Percentiles rank a stretch among this genome's conserved stretches.
These are phyloP conservation scores for Combretum micranthum DNA, from an alignment of 345 rosid genomes.

Conservation along the genomic window DNA sequence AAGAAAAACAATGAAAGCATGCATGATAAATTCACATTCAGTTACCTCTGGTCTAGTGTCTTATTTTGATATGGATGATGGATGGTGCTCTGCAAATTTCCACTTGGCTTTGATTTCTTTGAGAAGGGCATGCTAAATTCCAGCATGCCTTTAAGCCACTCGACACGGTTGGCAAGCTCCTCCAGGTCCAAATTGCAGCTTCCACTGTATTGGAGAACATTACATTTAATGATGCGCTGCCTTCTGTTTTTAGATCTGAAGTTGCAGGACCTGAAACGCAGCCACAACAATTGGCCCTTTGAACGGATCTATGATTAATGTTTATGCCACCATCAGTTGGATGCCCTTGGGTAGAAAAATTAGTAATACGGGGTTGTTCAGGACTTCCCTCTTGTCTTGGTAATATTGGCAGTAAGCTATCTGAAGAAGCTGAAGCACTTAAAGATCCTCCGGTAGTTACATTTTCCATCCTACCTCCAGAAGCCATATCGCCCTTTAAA, in stretches of 20 bases:
- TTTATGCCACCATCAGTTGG: not conserved
- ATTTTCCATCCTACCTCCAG: too few species aligned
- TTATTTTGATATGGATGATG: not conserved
- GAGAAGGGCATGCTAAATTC: conserved; percentile 18
- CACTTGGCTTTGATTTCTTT: conserved; percentile 21
- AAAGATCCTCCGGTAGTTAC: not conserved
- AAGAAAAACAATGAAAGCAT: too few species aligned
- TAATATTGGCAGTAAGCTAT: conserved; percentile 4
- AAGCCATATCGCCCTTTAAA: conserved; percentile 4
- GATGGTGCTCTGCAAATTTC: conserved; percentile 36
- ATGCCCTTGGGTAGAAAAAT: not conserved
- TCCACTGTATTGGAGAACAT: conserved; percentile 36
- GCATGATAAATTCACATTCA: too few species aligned
- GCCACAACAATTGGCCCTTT: conserved; percentile 19
- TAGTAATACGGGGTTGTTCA: not conserved
- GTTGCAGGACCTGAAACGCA: conserved; percentile 19
- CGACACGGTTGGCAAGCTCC: conserved; percentile 43
- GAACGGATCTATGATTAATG: conserved; percentile 3
- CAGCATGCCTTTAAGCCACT: conserved; percentile 44
- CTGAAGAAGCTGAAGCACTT: conserved; percentile 10
- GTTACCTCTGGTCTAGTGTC: too few species aligned
- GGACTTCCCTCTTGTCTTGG: conserved; percentile 3
- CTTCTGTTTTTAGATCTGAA: conserved; percentile 16
- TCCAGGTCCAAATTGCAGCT: conserved; percentile 59
- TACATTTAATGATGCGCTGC: conserved; percentile 23